Conservation (phyloP, 2,329 filamentous ascomycete genomes). For the Diaporthe batatas region DNA sequence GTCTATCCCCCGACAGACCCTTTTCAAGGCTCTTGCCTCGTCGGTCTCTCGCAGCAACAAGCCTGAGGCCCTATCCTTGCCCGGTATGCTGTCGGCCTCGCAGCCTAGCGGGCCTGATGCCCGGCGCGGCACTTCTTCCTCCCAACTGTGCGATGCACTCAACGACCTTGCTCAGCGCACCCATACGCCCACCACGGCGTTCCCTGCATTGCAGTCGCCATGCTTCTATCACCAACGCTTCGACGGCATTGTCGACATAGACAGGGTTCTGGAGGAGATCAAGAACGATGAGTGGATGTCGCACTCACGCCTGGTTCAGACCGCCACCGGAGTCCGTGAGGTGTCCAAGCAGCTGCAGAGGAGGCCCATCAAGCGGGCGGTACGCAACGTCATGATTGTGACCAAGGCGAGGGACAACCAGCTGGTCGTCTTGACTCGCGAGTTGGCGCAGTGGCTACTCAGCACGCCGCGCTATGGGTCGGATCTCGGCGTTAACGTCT, state of each 20-base stretch:
- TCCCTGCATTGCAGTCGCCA: conserved; percentile 85
- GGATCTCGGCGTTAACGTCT: conserved; percentile 93
- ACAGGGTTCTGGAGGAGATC: conserved; percentile 95
- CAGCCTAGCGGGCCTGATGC: conserved; percentile 48
- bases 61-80: conserved; percentile 73
- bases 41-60: conserved; percentile 68
- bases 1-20: conserved; percentile 80
- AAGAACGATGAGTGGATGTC: conserved; percentile 90
- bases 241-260: conserved; percentile 94
- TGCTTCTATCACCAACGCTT: conserved; percentile 99
- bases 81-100: conserved; percentile 67
- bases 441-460: conserved; percentile 89
- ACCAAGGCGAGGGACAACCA: conserved; percentile 97
- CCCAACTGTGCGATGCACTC: conserved; percentile 74
- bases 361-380: conserved; percentile 89
- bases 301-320: conserved; percentile 94
- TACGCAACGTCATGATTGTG: conserved; percentile 97
- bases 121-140: conserved; percentile 61
- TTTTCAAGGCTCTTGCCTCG: conserved; percentile 85
- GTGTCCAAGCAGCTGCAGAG: conserved; percentile 96
- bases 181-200: conserved; percentile 61
- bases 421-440: conserved; percentile 88
- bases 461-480: conserved; percentile 90
- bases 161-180: conserved; percentile 64
- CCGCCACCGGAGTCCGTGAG: conserved; percentile 93